These are phyloP conservation scores for Hymenoscyphus salicellus DNA, from an alignment of 2,329 filamentous ascomycete genomes.

Conservation along the genomic window DNA sequence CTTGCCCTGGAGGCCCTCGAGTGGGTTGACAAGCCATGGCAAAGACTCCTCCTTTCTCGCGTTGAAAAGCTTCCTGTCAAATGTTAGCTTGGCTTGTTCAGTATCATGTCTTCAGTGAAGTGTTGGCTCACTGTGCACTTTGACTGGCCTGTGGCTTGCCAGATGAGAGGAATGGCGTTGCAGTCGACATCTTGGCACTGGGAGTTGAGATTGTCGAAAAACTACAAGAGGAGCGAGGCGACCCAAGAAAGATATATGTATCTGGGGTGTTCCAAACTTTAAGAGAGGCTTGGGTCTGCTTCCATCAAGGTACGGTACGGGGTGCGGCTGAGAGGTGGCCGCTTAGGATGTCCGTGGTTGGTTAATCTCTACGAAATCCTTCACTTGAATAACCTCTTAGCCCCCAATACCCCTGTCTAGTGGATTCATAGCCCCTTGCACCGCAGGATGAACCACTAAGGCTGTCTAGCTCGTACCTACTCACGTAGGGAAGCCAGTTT, in stretches of 20 bases:
- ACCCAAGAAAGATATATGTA: not conserved
- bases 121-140: slow-evolving; percentile 3
- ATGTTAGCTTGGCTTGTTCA: not conserved
- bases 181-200: slow-evolving; percentile 5
- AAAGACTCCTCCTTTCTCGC: slow-evolving; percentile 11
- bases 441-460: not conserved
- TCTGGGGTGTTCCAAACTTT: slow-evolving; percentile 5
- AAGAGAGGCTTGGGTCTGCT: not conserved
- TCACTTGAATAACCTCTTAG: slow-evolving; percentile 1
- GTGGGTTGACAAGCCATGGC: slow-evolving; percentile 15
- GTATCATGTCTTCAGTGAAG: not conserved
- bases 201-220: not conserved
- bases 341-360: not conserved
- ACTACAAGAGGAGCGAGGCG: not conserved
- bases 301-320: not conserved
- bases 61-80: slow-evolving; percentile 10
- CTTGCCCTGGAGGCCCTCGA: slow-evolving; percentile 13
- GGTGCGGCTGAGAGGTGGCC: not conserved
- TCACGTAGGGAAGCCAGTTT: not conserved
- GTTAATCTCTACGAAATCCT: not conserved
- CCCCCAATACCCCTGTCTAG: not conserved
- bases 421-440: not conserved
- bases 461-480: not conserved
- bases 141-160: slow-evolving; percentile 5
- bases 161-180: not conserved